These are phyloP conservation scores for Scenedesmus sp. DNA, from an alignment of 163 green algal genomes.

Conservation along the genomic window DNA sequence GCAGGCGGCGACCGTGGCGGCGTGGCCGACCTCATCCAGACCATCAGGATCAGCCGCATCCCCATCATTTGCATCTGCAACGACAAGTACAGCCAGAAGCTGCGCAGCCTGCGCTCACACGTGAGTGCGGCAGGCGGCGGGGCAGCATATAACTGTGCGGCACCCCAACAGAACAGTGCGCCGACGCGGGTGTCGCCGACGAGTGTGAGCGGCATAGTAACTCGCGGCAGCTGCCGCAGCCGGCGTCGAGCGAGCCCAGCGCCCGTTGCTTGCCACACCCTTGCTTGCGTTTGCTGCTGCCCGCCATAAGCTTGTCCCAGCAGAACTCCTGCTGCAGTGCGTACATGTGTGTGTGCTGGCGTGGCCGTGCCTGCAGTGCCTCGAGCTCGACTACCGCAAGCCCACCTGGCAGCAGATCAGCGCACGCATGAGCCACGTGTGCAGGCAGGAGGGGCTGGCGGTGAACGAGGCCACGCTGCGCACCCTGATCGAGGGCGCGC, in stretches of 20 bases:
- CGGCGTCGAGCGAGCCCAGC: no score
- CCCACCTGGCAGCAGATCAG: constrained; percentile 89
- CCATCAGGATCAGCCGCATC: constrained; percentile 88
- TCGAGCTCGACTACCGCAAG: constrained; percentile 90
- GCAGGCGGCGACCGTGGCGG: constrained; percentile 91
- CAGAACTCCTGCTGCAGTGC: neutral
- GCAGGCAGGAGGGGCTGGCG: constrained; percentile 82
- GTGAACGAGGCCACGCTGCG: constrained; percentile 83
- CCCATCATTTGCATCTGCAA: constrained; percentile 99
- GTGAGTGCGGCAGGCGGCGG: no score
- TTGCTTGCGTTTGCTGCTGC: neutral
- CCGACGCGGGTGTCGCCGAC: no score
- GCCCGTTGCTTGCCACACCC: no score
- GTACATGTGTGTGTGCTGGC: neutral
- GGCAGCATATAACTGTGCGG: no score
- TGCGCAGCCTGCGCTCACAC: constrained; percentile 88
- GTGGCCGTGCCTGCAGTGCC: constrained; percentile 60
- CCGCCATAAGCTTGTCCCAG: neutral
- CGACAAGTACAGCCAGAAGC: constrained; percentile 96
- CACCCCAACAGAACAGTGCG: no score
- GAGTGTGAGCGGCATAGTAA: neutral
- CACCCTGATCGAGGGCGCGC: constrained; percentile 85
- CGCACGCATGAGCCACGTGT: constrained; percentile 88
- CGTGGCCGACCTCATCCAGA: constrained; percentile 93
- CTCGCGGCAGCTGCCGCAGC: neutral